Percentiles rank a stretch among this genome's conserved stretches.
phyloP scores from a whole-genome alignment of 345 rosid species.

The Aegle marmelos region DNA sequence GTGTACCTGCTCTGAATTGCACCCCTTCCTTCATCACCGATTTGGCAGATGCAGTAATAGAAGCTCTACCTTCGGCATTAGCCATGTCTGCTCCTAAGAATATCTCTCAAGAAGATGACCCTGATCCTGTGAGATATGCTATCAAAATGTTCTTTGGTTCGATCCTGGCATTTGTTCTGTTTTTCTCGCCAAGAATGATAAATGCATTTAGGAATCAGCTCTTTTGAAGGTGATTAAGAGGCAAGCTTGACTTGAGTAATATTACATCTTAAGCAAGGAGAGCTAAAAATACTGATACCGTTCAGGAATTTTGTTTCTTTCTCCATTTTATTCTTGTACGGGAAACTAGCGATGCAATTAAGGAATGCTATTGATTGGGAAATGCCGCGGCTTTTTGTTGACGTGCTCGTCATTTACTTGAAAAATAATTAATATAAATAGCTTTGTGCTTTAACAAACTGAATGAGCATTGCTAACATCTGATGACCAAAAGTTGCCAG shows the following conservation, averaged over 20 bases:
- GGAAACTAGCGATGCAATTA: neutral
- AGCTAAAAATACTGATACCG: neutral
- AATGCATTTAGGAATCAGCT: constrained; percentile 60
- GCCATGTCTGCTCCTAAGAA: constrained; percentile 39
- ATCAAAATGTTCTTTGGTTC: constrained; percentile 77
- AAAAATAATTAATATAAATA: neutral
- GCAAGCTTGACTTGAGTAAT: neutral
- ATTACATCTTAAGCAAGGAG: neutral
- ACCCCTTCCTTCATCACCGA: constrained; percentile 82
- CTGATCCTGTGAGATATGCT: constrained; percentile 44
- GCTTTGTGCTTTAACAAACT: neutral
- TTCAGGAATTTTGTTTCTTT: neutral
- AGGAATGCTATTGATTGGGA: neutral
- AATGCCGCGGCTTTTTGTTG: neutral
- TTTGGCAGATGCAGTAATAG: constrained; percentile 2
- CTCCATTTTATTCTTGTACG: neutral
- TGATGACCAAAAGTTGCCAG: neutral
- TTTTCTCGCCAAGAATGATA: constrained; percentile 57
- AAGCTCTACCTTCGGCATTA: constrained; percentile 13
- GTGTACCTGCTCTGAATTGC: constrained; percentile 83
- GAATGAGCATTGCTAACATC: neutral
- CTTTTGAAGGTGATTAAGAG: constrained; percentile 17
- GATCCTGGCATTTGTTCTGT: constrained; percentile 61
- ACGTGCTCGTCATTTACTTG: neutral
- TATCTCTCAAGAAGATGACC: constrained; percentile 42